Base-by-base conservation (phyloP, 768 basidiomycete species). In the Pulveroboletus sp. region DNA sequence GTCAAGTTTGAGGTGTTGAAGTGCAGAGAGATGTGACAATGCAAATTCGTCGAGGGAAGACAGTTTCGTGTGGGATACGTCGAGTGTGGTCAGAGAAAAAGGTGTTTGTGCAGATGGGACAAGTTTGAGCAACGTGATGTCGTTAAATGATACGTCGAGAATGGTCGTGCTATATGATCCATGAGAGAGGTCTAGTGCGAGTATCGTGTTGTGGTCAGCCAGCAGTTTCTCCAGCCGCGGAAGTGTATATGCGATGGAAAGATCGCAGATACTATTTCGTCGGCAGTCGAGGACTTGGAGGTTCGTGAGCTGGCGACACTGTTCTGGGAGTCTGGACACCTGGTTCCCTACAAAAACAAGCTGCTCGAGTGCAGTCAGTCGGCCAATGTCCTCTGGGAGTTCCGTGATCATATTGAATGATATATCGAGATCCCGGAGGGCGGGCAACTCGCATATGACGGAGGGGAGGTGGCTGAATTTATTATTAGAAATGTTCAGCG, bases 401-500 rank as follows among this genome's bases (percentile, higher is more conserved):
- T 84, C 80, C 0, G 79, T 75, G 49, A 98, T 84, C 65, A 77
- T 81, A 72, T 99, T 99, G 76, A 97, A 97, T 0, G 97, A 98
- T 33, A 97, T 75, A 60, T 98, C 94, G 17, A 99, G 82, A 58
- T 94, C 90, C 32, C 78, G 72, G 17, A 99, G 79, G n/a, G 71
- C 77, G 5, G 73, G 68, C 61, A 98, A 80, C 51, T 85, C 74
- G 65, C 80, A 83, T 23, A 99, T 78, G 31, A 87, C 87, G 0
- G 72, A 55, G 0, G 95, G 95, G 43, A 98, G 75, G 7, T 60
- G 62, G 24, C 77, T 78, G 66, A 97, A 93, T 64, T 92, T 90
- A 75, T 98, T 99, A 69, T 97, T 97, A 45, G 94, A 95, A 49
- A 98, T 86, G 69, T 97, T 95, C 54, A 98, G 78, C 21, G 81